Evolutionary conservation across 495 filamentous ascomycete species (phyloP).

Genomic region (Beverwykella pulmonaria): DNA sequence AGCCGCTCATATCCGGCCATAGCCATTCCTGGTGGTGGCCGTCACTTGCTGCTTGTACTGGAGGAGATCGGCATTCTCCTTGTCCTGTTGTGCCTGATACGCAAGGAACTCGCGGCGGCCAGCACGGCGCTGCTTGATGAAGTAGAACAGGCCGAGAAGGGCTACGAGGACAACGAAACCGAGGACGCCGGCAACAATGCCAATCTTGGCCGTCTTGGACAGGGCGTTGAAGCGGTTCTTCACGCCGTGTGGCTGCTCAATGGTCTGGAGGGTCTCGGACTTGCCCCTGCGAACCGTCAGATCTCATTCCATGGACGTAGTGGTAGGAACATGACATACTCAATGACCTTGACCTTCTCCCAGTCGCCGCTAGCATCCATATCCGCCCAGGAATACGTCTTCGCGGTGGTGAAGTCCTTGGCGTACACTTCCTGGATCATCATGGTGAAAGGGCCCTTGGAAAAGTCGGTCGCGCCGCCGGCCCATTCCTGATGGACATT

Average conservation of each 20-base stretch:
- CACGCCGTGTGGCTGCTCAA: constrained; percentile 32
- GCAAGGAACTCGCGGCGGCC: constrained; percentile 65
- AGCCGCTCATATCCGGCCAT: constrained; percentile 13
- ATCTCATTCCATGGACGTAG: constrained; percentile 21
- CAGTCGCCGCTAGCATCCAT: constrained; percentile 47
- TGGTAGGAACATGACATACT: constrained; percentile 50
- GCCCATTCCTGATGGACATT: constrained; percentile 33
- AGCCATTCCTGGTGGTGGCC: background rate
- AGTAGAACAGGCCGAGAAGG: constrained; percentile 59
- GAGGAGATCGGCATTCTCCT: constrained; percentile 66
- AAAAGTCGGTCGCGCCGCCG: constrained; percentile 35
- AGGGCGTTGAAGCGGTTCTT: constrained; percentile 52
- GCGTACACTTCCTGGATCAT: constrained; percentile 33
- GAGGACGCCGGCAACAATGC: constrained; percentile 57
- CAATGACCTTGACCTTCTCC: constrained; percentile 70
- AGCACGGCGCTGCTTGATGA: constrained; percentile 65
- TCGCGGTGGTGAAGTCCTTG: constrained; percentile 37
- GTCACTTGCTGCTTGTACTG: constrained; percentile 49
- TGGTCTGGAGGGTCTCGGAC: constrained; percentile 54
- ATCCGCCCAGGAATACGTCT: constrained; percentile 36
- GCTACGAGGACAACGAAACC: constrained; percentile 57
- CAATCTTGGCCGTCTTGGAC: constrained; percentile 57
- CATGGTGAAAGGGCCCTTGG: constrained; percentile 36
- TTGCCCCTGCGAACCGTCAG: constrained; percentile 56
- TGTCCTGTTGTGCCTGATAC: constrained; percentile 57